Evolutionary conservation across 805 yeast species (phyloP).

Genomic region (Blastobotrys peoriensis): DNA sequence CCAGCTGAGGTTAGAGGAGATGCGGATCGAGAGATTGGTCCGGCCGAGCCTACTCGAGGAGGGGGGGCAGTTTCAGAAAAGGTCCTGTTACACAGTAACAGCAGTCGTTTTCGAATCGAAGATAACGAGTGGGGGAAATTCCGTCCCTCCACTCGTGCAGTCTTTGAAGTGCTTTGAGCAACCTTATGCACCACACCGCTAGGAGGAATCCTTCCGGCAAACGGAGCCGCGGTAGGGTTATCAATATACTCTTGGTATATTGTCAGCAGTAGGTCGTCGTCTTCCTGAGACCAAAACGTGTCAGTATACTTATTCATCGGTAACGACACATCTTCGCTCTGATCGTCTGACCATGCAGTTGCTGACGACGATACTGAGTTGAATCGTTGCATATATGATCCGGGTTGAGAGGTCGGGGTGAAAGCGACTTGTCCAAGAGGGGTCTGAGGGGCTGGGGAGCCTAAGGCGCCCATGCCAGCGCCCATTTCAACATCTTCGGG

Average conservation of each 20-base stretch:
- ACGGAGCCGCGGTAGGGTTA: slow-evolving; percentile 63
- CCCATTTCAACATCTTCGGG: background rate
- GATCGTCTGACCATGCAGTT: background rate
- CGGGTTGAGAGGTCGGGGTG: background rate
- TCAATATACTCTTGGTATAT: slow-evolving; percentile 44
- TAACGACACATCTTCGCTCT: background rate
- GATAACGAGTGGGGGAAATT: slow-evolving; percentile 28
- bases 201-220: slow-evolving; percentile 59
- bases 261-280: slow-evolving; percentile 40
- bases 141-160: slow-evolving; percentile 23
- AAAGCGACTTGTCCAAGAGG: background rate
- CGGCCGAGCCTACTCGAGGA: slow-evolving; percentile 2
- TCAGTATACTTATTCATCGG: background rate
- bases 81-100: slow-evolving; percentile 22
- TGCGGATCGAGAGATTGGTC: background rate
- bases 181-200: slow-evolving; percentile 58
- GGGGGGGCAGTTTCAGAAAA: slow-evolving; percentile 4
- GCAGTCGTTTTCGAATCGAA: slow-evolving; percentile 29
- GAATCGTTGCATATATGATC: background rate
- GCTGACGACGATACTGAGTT: background rate
- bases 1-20: slow-evolving; percentile 1
- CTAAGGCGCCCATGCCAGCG: background rate
- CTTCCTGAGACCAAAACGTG: slow-evolving; percentile 24
- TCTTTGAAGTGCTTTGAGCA: slow-evolving; percentile 47
- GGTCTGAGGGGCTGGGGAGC: background rate